These are phyloP conservation scores for Tuber microsphaerosporum DNA, from an alignment of 495 filamentous ascomycete species.

Conservation along the genomic window DNA sequence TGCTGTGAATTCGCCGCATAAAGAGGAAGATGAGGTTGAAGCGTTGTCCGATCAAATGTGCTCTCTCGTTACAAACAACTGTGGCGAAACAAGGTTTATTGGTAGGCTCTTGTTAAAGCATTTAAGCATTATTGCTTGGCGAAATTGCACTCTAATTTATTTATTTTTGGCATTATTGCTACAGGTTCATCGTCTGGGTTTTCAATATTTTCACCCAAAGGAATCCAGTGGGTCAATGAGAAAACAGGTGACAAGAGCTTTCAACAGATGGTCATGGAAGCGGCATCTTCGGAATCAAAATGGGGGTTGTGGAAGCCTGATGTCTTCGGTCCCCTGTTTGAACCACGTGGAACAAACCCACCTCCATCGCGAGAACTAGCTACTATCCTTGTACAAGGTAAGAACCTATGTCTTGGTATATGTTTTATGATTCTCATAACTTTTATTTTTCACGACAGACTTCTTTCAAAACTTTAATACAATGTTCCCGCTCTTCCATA, in stretches of 20 bases:
- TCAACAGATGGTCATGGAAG: slow-evolving; percentile 86
- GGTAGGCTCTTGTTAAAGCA: slow-evolving; percentile 51
- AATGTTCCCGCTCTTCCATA: slow-evolving; percentile 95
- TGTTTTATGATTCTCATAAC: slow-evolving; percentile 21
- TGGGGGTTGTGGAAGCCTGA: slow-evolving; percentile 96
- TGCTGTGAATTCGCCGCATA: slow-evolving; percentile 34
- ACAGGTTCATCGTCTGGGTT: slow-evolving; percentile 93
- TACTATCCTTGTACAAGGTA: slow-evolving; percentile 65
- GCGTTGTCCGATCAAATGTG: slow-evolving; percentile 98
- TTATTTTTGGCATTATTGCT: slow-evolving; percentile 13
- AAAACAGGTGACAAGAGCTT: slow-evolving; percentile 93
- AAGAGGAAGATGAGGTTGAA: slow-evolving; percentile 68
- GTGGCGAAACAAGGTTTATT: slow-evolving; percentile 91
- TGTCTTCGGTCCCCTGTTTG: slow-evolving; percentile 89
- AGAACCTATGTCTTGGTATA: slow-evolving; percentile 14
- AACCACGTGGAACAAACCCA: slow-evolving; percentile 70
- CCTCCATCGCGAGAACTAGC: slow-evolving; percentile 73
- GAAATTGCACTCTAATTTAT: not conserved
- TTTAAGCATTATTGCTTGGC: slow-evolving; percentile 10
- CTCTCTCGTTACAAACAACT: slow-evolving; percentile 93
- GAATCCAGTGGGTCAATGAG: slow-evolving; percentile 97
- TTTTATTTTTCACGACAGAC: slow-evolving; percentile 46
- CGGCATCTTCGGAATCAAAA: slow-evolving; percentile 55
- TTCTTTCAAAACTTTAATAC: slow-evolving; percentile 98
- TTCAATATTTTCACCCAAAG: slow-evolving; percentile 96